Percentiles rank a stretch among this genome's conserved stretches.
These are phyloP conservation scores for Pleurotus cornucopiae DNA, from an alignment of 768 basidiomycete species.

Conservation along the genomic window DNA sequence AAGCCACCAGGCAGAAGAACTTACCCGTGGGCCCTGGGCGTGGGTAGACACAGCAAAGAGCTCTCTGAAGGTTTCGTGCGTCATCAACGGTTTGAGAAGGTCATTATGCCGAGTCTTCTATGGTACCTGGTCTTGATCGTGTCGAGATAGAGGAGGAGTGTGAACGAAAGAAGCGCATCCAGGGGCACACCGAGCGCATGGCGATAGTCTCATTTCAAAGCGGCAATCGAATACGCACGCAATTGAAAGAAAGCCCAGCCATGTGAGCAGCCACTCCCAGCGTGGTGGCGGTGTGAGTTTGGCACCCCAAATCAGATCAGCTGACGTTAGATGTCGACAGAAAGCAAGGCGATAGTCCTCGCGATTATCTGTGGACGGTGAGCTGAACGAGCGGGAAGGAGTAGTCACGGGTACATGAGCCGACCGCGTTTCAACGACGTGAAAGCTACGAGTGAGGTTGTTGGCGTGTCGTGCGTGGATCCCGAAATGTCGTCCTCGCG, in stretches of 20 bases:
- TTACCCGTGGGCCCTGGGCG: not conserved
- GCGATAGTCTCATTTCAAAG: not conserved
- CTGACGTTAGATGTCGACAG: not conserved
- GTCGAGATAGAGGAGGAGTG: not conserved
- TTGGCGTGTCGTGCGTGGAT: no score
- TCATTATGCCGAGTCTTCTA: not conserved
- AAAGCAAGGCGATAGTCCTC: not conserved
- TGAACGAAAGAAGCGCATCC: not conserved
- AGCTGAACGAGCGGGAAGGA: not conserved
- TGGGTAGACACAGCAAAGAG: not conserved
- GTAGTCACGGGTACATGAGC: not conserved
- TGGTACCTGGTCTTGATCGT: not conserved
- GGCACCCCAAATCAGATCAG: not conserved
- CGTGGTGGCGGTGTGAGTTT: slow-evolving; percentile 3
- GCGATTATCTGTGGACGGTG: not conserved
- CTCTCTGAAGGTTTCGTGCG: not conserved
- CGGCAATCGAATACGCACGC: not conserved
- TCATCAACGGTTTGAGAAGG: not conserved
- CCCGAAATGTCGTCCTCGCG: no score
- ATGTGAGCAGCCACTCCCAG: not conserved
- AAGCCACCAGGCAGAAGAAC: not conserved
- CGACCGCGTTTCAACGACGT: no score
- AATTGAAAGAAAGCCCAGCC: not conserved
- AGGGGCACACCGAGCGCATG: not conserved
- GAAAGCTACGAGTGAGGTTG: no score